Evolutionary conservation across 352 stramenopile genomes (phyloP).

Genomic region (Globisporangium middletonii): DNA sequence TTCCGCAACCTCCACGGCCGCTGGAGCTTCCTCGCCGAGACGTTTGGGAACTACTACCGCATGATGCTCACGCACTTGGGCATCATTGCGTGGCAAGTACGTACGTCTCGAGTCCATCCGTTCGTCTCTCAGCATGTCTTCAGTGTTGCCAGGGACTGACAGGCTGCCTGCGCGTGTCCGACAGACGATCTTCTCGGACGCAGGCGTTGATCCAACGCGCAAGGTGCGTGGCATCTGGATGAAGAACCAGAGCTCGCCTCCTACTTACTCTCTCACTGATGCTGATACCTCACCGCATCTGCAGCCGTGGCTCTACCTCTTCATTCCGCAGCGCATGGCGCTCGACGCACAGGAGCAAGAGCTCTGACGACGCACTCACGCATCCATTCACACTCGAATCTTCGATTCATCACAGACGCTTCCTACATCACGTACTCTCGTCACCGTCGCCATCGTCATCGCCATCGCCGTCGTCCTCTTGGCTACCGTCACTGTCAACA

Average conservation of each 20-base stretch:
- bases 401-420: background rate
- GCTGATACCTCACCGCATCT: background rate
- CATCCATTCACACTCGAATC: background rate
- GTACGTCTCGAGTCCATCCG: background rate
- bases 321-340: slow-evolving; percentile 60
- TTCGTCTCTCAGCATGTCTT: background rate
- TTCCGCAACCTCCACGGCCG: slow-evolving; percentile 46
- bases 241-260: background rate
- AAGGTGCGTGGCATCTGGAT: slow-evolving; percentile 24
- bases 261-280: background rate
- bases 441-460: slow-evolving; percentile 13
- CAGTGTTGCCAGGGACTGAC: background rate
- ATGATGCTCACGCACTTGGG: slow-evolving; percentile 76
- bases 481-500: too few species aligned
- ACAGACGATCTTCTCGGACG: slow-evolving; percentile 57
- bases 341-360: slow-evolving; percentile 29
- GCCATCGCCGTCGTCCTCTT: background rate
- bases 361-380: background rate
- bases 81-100: slow-evolving; percentile 72
- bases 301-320: slow-evolving; percentile 76
- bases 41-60: slow-evolving; percentile 74
- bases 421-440: background rate
- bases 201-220: slow-evolving; percentile 44
- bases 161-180: background rate
- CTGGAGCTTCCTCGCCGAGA: slow-evolving; percentile 68